Evolutionary conservation across 768 basidiomycete genomes (phyloP).

Genomic region (Lentinula sp.): DNA sequence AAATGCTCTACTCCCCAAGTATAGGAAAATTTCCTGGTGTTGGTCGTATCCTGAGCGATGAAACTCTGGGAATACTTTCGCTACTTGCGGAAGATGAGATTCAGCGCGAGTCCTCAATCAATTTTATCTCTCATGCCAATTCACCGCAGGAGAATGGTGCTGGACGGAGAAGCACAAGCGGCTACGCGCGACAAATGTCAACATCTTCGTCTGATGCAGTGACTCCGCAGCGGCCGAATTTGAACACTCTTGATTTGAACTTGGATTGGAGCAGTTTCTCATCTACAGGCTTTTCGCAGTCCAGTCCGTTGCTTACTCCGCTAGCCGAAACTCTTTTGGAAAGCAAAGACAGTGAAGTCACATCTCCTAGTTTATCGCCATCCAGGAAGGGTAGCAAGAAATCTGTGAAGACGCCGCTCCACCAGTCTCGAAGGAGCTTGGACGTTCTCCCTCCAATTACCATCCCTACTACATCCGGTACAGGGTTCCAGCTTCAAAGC

Average conservation of each 20-base stretch:
- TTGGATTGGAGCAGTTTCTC: conserved; percentile 70
- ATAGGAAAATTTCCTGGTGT: conserved; percentile 29
- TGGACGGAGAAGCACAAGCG: conserved; percentile 14
- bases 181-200: not conserved
- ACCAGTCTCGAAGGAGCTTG: conserved; percentile 8
- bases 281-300: conserved; percentile 50
- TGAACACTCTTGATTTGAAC: conserved; percentile 5
- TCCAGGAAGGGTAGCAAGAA: conserved; percentile 5
- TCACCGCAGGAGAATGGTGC: not conserved
- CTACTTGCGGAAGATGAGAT: not conserved
- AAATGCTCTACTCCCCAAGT: conserved; percentile 22
- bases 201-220: not conserved
- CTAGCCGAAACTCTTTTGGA: conserved; percentile 56
- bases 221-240: not conserved
- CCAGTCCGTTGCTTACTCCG: conserved; percentile 28
- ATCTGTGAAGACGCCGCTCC: not conserved
- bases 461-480: not conserved
- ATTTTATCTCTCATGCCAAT: conserved; percentile 14
- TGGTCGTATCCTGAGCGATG: conserved; percentile 58
- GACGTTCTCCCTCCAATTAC: conserved; percentile 6
- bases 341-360: conserved; percentile 48
- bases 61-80: conserved; percentile 45
- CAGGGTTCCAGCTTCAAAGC: not conserved
- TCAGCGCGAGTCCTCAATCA: conserved; percentile 41
- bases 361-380: conserved; percentile 28